Percentiles rank a stretch among this genome's conserved stretches.
phyloP scores from a whole-genome alignment of 2,329 filamentous ascomycete species.

The Diaporthe ilicicola region DNA sequence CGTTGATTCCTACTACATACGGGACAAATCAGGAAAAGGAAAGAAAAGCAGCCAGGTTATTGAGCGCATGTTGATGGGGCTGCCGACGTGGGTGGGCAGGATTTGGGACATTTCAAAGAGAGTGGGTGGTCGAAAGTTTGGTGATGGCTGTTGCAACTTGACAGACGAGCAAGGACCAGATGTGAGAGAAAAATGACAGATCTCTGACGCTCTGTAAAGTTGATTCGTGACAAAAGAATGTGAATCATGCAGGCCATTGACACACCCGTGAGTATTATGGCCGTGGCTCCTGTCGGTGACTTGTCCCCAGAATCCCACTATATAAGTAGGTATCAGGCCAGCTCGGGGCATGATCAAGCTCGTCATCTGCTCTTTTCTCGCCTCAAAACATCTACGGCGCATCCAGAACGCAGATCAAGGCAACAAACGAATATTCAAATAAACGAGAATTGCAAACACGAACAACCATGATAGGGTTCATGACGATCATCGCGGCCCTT shows the following conservation, averaged over 20 bases:
- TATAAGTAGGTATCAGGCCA: background rate
- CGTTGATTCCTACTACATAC: no score
- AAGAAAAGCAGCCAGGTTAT: no score
- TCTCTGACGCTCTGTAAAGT: background rate
- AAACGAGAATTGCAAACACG: background rate
- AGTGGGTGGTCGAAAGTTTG: no score
- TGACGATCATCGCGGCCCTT: background rate
- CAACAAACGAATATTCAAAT: no score
- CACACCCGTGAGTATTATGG: background rate
- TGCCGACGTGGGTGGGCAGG: no score
- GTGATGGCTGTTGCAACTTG: no score
- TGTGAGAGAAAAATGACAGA: rapidly evolving
- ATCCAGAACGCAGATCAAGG: background rate
- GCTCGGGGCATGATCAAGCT: background rate
- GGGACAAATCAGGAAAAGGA: no score
- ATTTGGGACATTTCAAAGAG: no score
- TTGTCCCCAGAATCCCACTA: no score
- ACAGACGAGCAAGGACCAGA: background rate
- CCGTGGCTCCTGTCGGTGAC: background rate
- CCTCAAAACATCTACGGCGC: background rate
- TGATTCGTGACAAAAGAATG: background rate
- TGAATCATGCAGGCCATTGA: background rate
- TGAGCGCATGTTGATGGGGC: no score
- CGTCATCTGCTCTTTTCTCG: background rate
- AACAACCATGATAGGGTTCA: background rate